These are phyloP conservation scores for Trypanosoma mega DNA, from an alignment of 208 protist genomes.

Conservation along the genomic window DNA sequence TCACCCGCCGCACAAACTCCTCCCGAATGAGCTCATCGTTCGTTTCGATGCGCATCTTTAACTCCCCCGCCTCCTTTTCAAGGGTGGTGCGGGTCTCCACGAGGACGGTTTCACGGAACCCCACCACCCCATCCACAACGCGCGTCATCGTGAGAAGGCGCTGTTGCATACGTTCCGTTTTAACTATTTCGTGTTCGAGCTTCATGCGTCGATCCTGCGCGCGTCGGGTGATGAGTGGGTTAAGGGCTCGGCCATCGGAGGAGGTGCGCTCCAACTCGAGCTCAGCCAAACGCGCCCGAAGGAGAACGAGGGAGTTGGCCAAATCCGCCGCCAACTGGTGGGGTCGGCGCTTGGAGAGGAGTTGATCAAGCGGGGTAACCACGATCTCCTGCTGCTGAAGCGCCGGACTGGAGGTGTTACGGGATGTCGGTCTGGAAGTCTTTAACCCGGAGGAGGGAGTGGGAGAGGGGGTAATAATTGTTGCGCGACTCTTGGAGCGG, in stretches of 20 bases:
- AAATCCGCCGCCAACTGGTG: constrained; percentile 55
- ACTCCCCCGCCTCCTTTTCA: constrained; percentile 42
- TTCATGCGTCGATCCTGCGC: constrained; percentile 50
- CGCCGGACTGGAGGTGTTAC: too few relatives aligned
- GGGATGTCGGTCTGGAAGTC: too few relatives aligned
- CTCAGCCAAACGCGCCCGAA: constrained; percentile 43
- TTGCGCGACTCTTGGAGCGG: too few relatives aligned
- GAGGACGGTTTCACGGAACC: constrained; percentile 33
- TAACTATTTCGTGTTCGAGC: constrained; percentile 52
- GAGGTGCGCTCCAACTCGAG: constrained; percentile 43
- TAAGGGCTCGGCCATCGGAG: constrained; percentile 16
- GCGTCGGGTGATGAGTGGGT: constrained; percentile 27
- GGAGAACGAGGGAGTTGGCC: constrained; percentile 41
- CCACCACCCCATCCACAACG: constrained; percentile 51
- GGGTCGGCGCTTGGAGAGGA: constrained; percentile 32
- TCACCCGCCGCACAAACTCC: constrained; percentile 71
- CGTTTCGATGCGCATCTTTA: constrained; percentile 27
- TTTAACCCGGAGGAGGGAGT: too few relatives aligned
- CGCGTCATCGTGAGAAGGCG: constrained; percentile 47
- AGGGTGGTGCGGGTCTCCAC: constrained; percentile 26
- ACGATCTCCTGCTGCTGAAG: not conserved
- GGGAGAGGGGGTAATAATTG: too few relatives aligned
- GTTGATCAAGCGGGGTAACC: constrained; percentile 2
- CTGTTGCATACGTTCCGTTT: constrained; percentile 48
- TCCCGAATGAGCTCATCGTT: constrained; percentile 57